phyloP scores from a whole-genome alignment of 805 yeast species.

The Pichia kluyveri region DNA sequence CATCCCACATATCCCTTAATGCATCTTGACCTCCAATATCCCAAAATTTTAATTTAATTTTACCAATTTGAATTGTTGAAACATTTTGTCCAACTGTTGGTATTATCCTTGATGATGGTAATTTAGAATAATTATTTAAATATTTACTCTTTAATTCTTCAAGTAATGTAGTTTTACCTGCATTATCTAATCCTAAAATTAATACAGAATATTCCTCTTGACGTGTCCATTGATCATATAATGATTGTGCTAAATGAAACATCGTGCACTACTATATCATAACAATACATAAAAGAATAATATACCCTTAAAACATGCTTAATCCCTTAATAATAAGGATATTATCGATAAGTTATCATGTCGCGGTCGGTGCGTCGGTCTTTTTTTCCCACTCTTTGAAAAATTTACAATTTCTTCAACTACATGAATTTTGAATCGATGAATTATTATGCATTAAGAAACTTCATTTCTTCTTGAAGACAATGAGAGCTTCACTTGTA shows the following conservation, averaged over 20 bases:
- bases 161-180: conserved; percentile 83
- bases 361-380: too few relatives aligned
- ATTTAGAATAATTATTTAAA: conserved; percentile 34
- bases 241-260: conserved; percentile 61
- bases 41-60: conserved; percentile 70
- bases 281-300: too few relatives aligned
- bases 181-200: conserved; percentile 87
- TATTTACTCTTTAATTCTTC: conserved; percentile 56
- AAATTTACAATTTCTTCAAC: too few relatives aligned
- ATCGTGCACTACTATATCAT: conserved; percentile 22
- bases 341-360: too few relatives aligned
- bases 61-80: conserved; percentile 31
- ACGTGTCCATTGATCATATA: conserved; percentile 49
- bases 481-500: conserved; percentile 32
- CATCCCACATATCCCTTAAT: conserved; percentile 78
- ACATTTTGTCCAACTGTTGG: conserved; percentile 96
- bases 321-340: too few relatives aligned
- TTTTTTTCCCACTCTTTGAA: too few relatives aligned
- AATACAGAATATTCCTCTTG: conserved; percentile 67
- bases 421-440: too few relatives aligned
- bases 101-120: conserved; percentile 53
- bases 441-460: too few relatives aligned
- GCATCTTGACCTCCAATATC: conserved; percentile 93
- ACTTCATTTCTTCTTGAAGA: not conserved
- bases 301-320: too few relatives aligned